Conservation (phyloP, 129 eudicot species). For the Helianthus tuberosus region DNA sequence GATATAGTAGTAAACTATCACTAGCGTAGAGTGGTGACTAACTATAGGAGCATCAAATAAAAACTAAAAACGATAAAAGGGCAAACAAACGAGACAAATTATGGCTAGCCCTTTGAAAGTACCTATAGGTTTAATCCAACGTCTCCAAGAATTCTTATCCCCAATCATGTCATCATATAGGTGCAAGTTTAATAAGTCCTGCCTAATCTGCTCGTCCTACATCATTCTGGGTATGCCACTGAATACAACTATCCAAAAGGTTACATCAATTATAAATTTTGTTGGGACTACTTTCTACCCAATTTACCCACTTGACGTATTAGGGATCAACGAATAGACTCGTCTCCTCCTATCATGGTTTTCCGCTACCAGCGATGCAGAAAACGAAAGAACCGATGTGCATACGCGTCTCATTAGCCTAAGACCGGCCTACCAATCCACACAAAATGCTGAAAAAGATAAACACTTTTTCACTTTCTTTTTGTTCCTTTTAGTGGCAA, state of each 20-base stretch:
- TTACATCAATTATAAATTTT: not conserved
- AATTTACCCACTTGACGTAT: not conserved
- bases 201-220: too few relatives aligned
- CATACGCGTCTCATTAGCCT: slow-evolving; percentile 14
- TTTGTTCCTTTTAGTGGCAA: slow-evolving; percentile 33
- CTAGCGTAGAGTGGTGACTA: too few relatives aligned
- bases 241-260: not conserved
- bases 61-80: too few relatives aligned
- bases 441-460: slow-evolving; percentile 42
- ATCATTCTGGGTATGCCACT: not conserved
- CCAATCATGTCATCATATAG: too few relatives aligned
- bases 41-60: too few relatives aligned
- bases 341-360: not conserved
- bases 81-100: too few relatives aligned
- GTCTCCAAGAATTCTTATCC: too few relatives aligned
- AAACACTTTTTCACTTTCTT: slow-evolving; percentile 36
- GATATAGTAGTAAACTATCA: too few relatives aligned
- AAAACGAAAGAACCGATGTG: not conserved
- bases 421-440: slow-evolving; percentile 35
- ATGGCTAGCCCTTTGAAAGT: too few relatives aligned
- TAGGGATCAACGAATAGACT: not conserved
- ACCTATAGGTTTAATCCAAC: too few relatives aligned
- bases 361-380: not conserved
- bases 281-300: not conserved
- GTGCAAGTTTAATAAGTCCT: too few relatives aligned